phyloP scores from a whole-genome alignment of 306 rosid species.

The Vachellia collinsii region DNA sequence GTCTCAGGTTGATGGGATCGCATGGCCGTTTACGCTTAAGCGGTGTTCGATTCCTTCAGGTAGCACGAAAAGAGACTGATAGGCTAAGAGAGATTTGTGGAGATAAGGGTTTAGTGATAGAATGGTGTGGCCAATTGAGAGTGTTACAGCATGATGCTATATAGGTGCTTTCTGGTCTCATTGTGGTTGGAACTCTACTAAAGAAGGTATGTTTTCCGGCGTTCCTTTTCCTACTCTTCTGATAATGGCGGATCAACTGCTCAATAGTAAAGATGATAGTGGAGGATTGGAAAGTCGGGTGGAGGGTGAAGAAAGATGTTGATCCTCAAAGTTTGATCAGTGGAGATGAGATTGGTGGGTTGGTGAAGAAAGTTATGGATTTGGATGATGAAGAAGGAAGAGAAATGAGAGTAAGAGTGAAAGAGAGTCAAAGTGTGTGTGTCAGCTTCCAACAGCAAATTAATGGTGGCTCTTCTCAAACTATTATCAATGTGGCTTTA shows the following conservation, averaged over 20 bases:
- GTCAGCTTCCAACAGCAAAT: conserved; percentile 37
- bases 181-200: conserved; percentile 69
- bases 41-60: conserved; percentile 56
- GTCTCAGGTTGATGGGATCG: conserved; percentile 55
- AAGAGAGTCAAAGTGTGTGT: conserved; percentile 34
- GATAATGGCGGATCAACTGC: conserved; percentile 44
- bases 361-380: conserved; percentile 54
- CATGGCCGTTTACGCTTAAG: conserved; percentile 31
- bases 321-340: conserved; percentile 26
- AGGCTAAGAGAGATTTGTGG: conserved; percentile 47
- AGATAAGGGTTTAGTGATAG: conserved; percentile 47
- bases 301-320: conserved; percentile 45
- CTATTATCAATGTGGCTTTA: conserved; percentile 28
- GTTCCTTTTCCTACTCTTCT: conserved; percentile 60
- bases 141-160: conserved; percentile 54
- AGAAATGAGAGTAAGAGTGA: conserved; percentile 43
- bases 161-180: conserved; percentile 67
- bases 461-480: conserved; percentile 49
- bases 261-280: conserved; percentile 42
- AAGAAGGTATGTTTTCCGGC: conserved; percentile 58
- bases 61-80: conserved; percentile 22
- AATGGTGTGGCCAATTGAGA: conserved; percentile 65
- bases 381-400: conserved; percentile 28
- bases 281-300: conserved; percentile 69
- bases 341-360: conserved; percentile 46